Evolutionary conservation across 2,329 filamentous ascomycete species (phyloP).

Genomic region (Cadophora sp.): DNA sequence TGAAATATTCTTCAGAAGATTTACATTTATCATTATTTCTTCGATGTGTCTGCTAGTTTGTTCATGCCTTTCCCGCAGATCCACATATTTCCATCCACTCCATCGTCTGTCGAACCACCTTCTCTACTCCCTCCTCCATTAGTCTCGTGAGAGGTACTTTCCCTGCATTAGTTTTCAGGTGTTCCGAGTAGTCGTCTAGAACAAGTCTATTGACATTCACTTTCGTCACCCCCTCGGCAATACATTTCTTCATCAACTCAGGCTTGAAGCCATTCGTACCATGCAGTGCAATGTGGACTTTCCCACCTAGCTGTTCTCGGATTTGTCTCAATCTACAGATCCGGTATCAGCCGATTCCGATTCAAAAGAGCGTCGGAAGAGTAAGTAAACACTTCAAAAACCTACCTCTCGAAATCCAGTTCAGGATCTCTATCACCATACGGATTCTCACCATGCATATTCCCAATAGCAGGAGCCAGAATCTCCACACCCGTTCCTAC

Average conservation of each 20-base stretch:
- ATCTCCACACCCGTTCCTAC: too few species aligned
- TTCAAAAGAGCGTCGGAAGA: not conserved
- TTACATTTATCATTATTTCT: not conserved
- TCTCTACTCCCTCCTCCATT: conserved; percentile 51
- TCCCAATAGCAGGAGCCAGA: too few species aligned
- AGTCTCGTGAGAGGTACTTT: conserved; percentile 43
- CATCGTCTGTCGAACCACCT: conserved; percentile 47
- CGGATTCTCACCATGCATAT: conserved; percentile 61
- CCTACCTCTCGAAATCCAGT: conserved; percentile 50
- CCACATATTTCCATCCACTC: conserved; percentile 47
- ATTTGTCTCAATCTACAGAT: conserved; percentile 47
- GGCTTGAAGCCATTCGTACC: conserved; percentile 61
- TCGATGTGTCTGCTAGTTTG: too few species aligned
- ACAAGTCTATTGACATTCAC: conserved; percentile 64
- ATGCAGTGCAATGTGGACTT: conserved; percentile 58
- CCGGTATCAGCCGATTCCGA: not conserved
- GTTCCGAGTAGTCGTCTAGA: conserved; percentile 54
- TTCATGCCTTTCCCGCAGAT: conserved; percentile 47
- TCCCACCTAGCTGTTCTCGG: conserved; percentile 45
- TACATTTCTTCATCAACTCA: conserved; percentile 58
- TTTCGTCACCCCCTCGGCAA: conserved; percentile 57
- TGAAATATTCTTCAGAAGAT: not conserved
- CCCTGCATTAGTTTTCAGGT: conserved; percentile 48
- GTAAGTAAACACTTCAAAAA: not conserved
- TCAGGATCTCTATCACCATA: conserved; percentile 52